These are phyloP conservation scores for Tephrocybe sp. DNA, from an alignment of 768 basidiomycete genomes.

Conservation along the genomic window DNA sequence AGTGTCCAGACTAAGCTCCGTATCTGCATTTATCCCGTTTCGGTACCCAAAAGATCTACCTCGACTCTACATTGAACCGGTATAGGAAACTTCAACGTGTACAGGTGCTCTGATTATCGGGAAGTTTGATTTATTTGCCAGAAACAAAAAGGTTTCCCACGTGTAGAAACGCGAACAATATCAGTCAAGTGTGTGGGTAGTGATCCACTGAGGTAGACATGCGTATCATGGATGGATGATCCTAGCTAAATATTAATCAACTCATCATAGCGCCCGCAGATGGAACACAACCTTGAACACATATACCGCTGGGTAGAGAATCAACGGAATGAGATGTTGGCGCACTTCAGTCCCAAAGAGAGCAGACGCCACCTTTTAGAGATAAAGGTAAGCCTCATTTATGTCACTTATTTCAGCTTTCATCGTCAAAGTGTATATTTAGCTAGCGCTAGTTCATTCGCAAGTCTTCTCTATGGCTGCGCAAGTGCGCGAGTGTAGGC, in stretches of 20 bases:
- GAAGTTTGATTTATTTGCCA: too few relatives aligned
- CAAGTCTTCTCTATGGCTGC: slow-evolving; percentile 19
- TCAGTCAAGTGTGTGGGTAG: slow-evolving; percentile 2
- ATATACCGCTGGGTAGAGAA: background rate
- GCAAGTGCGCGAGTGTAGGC: slow-evolving; percentile 17
- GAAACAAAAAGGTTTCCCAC: too few relatives aligned
- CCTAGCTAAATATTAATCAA: background rate
- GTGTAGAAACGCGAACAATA: background rate
- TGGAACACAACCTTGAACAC: background rate
- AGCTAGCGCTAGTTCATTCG: slow-evolving; percentile 12
- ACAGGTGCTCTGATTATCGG: too few relatives aligned
- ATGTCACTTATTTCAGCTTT: too few relatives aligned
- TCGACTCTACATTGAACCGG: too few relatives aligned
- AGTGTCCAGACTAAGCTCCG: too few relatives aligned
- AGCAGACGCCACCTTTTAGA: slow-evolving; percentile 1
- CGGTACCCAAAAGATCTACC: too few relatives aligned
- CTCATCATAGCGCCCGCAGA: background rate
- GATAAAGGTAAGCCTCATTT: slow-evolving; percentile 5
- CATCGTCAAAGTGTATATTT: slow-evolving; percentile 1
- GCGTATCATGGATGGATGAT: background rate
- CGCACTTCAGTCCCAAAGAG: background rate
- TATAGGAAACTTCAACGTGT: too few relatives aligned
- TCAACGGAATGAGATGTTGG: background rate
- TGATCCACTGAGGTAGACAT: background rate
- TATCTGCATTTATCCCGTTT: too few relatives aligned